Evolutionary conservation across 495 filamentous ascomycete species (phyloP).

Genomic region (Talaromyces thailandensis): DNA sequence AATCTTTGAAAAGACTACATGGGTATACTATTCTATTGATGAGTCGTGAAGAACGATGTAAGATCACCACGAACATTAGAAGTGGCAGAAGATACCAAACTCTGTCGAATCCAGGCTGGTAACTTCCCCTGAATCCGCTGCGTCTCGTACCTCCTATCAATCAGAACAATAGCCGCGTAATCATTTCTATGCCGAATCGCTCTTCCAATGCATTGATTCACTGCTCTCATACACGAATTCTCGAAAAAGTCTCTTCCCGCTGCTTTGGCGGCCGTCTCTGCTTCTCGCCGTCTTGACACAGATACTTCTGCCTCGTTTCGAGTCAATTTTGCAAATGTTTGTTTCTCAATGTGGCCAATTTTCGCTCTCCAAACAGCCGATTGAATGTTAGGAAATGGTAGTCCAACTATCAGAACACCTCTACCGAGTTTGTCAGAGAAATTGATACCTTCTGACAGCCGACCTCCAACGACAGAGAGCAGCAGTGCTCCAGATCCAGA

Average conservation of each 20-base stretch:
- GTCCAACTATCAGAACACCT: slow-evolving; percentile 78
- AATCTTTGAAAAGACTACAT: not conserved
- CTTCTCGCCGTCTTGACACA: slow-evolving; percentile 12
- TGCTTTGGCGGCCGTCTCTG: slow-evolving; percentile 37
- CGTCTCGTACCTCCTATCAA: slow-evolving; percentile 68
- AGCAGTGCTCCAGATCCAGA: slow-evolving; percentile 64
- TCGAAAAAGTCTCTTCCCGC: slow-evolving; percentile 81
- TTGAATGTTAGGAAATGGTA: slow-evolving; percentile 88
- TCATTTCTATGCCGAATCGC: slow-evolving; percentile 84
- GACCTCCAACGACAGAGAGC: slow-evolving; percentile 91
- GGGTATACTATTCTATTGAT: not conserved
- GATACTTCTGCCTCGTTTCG: not conserved
- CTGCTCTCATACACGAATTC: slow-evolving; percentile 91
- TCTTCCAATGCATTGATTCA: slow-evolving; percentile 92
- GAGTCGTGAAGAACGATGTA: slow-evolving; percentile 25
- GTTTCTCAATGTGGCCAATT: slow-evolving; percentile 74
- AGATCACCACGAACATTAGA: slow-evolving; percentile 22
- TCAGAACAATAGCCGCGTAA: slow-evolving; percentile 81
- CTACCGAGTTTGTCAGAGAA: slow-evolving; percentile 89
- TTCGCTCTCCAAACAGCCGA: slow-evolving; percentile 90
- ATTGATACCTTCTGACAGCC: slow-evolving; percentile 95
- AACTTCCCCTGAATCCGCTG: slow-evolving; percentile 67
- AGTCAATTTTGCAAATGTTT: slow-evolving; percentile 35
- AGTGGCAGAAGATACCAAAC: slow-evolving; percentile 17
- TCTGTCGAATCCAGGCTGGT: slow-evolving; percentile 74